These are phyloP conservation scores for Microascus cirrosus DNA, from an alignment of 2,329 filamentous ascomycete genomes.

Conservation along the genomic window DNA sequence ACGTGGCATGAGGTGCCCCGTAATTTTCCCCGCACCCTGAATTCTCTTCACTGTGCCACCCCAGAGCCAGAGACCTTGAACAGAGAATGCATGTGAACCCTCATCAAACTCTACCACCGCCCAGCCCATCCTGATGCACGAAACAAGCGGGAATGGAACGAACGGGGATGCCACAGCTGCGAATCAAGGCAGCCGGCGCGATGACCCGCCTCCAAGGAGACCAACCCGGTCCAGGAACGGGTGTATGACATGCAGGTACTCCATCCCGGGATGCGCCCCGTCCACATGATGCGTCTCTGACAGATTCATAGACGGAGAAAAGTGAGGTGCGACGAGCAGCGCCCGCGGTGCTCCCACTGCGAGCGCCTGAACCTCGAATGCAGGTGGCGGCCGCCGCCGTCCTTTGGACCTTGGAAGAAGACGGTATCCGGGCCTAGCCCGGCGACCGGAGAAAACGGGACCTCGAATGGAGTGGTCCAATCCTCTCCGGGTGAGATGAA, in stretches of 20 bases:
- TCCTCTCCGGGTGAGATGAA: not conserved
- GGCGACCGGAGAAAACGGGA: not conserved
- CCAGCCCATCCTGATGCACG: not conserved
- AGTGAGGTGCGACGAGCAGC: conserved; percentile 7
- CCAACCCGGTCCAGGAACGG: not conserved
- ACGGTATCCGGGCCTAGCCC: not conserved
- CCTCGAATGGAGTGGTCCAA: not conserved
- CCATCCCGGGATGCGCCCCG: no score
- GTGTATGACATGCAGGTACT: not conserved
- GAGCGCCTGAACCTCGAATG: conserved; percentile 9
- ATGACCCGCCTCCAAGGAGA: not conserved
- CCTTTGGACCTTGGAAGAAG: not conserved
- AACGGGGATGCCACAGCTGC: not conserved
- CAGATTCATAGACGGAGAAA: conserved; percentile 4
- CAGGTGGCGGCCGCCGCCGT: not conserved
- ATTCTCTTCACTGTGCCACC: no score
- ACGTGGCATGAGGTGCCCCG: no score
- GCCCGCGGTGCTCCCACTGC: conserved; percentile 7
- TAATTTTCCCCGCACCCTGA: no score
- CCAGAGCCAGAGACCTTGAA: no score
- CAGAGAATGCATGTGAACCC: not conserved
- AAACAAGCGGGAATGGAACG: not conserved
- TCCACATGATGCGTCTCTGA: no score
- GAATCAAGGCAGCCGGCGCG: not conserved
- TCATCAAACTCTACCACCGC: not conserved